Percentiles rank a stretch among this genome's conserved stretches.
Conservation (phyloP, 2,329 filamentous ascomycete species). For the Byssochlamys sp. region DNA sequence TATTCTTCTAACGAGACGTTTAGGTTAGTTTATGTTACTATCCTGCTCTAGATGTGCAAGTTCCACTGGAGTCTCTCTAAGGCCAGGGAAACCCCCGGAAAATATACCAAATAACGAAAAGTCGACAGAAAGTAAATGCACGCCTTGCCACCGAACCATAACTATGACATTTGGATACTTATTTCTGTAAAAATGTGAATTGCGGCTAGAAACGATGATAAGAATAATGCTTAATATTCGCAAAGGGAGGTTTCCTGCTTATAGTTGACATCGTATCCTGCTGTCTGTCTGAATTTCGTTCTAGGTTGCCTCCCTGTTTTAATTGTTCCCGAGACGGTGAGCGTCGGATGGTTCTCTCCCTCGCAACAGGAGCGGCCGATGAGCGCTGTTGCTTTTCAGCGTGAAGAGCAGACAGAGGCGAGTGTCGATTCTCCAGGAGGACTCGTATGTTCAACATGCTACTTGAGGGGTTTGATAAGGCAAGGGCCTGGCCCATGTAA, state of each 20-base stretch:
- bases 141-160: too few relatives aligned
- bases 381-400: neutral
- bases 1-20: too few relatives aligned
- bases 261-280: neutral
- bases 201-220: neutral
- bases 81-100: too few relatives aligned
- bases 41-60: too few relatives aligned
- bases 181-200: neutral
- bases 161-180: too few relatives aligned
- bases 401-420: neutral
- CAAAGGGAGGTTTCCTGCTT: neutral
- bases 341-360: neutral
- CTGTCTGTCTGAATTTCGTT: neutral
- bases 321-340: neutral
- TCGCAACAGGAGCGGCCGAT: neutral
- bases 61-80: too few relatives aligned
- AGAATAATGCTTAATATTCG: constrained; percentile 1
- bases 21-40: too few relatives aligned
- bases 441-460: constrained; percentile 1
- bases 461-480: neutral
- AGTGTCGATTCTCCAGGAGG: neutral
- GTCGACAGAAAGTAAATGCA: too few relatives aligned
- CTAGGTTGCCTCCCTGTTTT: neutral
- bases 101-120: too few relatives aligned
- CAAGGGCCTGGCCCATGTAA: neutral